A percentile compares a stretch with the other conserved stretches of the same genome.
Evolutionary conservation across 1,284 basidiomycete species (phyloP).

Genomic region (Rhodotorula sp.): DNA sequence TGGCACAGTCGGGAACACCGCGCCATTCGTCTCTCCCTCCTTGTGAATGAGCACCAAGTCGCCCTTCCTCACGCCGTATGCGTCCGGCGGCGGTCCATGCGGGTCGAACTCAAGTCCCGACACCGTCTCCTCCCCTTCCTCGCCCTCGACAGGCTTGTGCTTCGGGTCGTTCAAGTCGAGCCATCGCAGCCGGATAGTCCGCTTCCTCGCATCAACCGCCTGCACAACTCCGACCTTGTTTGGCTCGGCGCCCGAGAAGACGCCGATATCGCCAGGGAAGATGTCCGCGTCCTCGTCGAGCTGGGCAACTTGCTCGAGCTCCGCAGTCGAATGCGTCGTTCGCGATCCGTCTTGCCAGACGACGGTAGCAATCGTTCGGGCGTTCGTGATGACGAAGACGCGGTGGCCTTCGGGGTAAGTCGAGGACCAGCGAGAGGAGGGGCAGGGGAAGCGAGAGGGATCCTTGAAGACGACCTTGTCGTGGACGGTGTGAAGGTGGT

Average conservation of each 20-base stretch:
- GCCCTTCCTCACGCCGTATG: slow-evolving; percentile 73
- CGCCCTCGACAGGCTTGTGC: slow-evolving; percentile 55
- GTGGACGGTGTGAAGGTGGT: slow-evolving; percentile 47
- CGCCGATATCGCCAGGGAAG: slow-evolving; percentile 75
- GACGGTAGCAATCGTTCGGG: slow-evolving; percentile 66
- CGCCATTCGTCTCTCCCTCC: slow-evolving; percentile 66
- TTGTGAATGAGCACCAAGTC: slow-evolving; percentile 78
- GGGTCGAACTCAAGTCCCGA: slow-evolving; percentile 74
- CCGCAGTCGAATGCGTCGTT: slow-evolving; percentile 60
- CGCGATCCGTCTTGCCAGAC: slow-evolving; percentile 82
- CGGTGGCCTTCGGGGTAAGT: slow-evolving; percentile 51
- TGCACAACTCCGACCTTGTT: slow-evolving; percentile 71
- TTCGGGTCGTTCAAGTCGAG: slow-evolving; percentile 52
- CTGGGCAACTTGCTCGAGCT: slow-evolving; percentile 70
- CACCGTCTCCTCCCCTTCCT: slow-evolving; percentile 59
- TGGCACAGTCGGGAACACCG: slow-evolving; percentile 63
- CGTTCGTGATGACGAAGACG: slow-evolving; percentile 66
- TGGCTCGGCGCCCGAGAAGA: slow-evolving; percentile 70
- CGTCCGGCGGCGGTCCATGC: slow-evolving; percentile 62
- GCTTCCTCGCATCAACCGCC: slow-evolving; percentile 45
- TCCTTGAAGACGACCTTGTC: slow-evolving; percentile 44
- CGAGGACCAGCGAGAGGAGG: slow-evolving; percentile 55
- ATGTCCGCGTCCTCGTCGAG: slow-evolving; percentile 50
- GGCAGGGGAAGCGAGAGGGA: slow-evolving; percentile 43
- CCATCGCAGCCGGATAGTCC: slow-evolving; percentile 44